phyloP scores from a whole-genome alignment of 1,284 basidiomycete genomes.

The Stereum hirsutum region DNA sequence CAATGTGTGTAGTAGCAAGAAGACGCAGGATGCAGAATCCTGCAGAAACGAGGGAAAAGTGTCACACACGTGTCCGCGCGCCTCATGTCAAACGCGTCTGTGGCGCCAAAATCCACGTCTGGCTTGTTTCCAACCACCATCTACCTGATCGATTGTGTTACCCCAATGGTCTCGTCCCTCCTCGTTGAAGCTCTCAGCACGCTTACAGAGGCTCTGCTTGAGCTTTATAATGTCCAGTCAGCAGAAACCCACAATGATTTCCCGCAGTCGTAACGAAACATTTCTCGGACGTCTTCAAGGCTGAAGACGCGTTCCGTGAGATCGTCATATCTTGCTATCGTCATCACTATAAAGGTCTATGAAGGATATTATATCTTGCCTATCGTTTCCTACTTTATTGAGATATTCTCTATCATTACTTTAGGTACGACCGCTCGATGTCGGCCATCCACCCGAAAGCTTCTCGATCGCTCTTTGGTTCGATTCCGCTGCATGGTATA shows the following conservation, averaged over 20 bases:
- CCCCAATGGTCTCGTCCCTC: constrained; percentile 49
- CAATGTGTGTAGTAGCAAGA: too few species aligned
- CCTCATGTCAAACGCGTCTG: too few species aligned
- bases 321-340: constrained; percentile 17
- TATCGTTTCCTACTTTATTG: too few species aligned
- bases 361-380: too few species aligned
- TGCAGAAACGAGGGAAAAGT: too few species aligned
- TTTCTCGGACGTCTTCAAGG: constrained; percentile 37
- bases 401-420: too few species aligned
- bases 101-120: constrained; percentile 10
- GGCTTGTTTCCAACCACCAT: too few species aligned
- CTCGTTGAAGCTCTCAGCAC: constrained; percentile 39
- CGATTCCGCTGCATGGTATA: constrained; percentile 72
- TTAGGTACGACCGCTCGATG: constrained; percentile 48
- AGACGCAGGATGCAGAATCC: too few species aligned
- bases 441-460: constrained; percentile 34
- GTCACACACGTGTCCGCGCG: too few species aligned
- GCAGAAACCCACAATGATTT: constrained; percentile 24
- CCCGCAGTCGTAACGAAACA: constrained; percentile 37
- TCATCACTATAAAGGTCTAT: constrained; percentile 3
- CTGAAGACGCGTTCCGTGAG: constrained; percentile 33
- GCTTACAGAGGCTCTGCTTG: constrained; percentile 36
- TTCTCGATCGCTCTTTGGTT: constrained; percentile 43
- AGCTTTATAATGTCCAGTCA: constrained; percentile 28
- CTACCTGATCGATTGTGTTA: too few species aligned